Evolutionary conservation across 768 basidiomycete genomes (phyloP).

Genomic region (Leccinellum albellum): DNA sequence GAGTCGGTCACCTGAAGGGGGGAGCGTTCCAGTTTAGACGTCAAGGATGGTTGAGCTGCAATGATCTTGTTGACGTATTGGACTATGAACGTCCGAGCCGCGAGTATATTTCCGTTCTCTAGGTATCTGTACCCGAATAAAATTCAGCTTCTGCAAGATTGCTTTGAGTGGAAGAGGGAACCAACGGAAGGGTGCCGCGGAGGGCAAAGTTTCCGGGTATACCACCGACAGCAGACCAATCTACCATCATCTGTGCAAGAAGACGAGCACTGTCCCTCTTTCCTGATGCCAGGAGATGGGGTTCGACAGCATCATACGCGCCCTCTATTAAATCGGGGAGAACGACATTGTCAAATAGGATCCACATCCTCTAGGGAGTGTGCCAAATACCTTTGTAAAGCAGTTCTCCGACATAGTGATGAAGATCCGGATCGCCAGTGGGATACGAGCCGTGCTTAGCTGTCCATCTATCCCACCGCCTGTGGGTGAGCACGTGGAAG

Average conservation of each 20-base stretch:
- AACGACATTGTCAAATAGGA: slow-evolving; percentile 1
- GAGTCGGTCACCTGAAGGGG: slow-evolving; percentile 43
- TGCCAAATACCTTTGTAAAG: slow-evolving; percentile 67
- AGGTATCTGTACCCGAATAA: slow-evolving; percentile 51
- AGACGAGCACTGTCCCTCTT: slow-evolving; percentile 85
- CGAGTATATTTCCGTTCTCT: slow-evolving; percentile 85
- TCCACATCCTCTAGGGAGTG: background rate
- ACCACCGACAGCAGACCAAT: slow-evolving; percentile 62
- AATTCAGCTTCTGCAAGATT: slow-evolving; percentile 1
- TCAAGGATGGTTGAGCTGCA: slow-evolving; percentile 39
- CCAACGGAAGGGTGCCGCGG: slow-evolving; percentile 79
- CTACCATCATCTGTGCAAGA: slow-evolving; percentile 81
- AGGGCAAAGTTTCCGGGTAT: slow-evolving; percentile 74
- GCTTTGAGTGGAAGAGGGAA: slow-evolving; percentile 5
- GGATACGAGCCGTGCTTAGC: slow-evolving; percentile 74
- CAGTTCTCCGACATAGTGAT: slow-evolving; percentile 87
- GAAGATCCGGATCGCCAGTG: slow-evolving; percentile 83
- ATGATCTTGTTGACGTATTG: slow-evolving; percentile 68
- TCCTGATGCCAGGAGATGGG: slow-evolving; percentile 80
- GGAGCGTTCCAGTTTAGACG: slow-evolving; percentile 37
- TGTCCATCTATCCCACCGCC: slow-evolving; percentile 65
- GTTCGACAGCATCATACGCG: slow-evolving; percentile 69
- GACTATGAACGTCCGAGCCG: slow-evolving; percentile 88
- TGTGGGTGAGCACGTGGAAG: slow-evolving; percentile 14
- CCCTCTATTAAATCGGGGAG: slow-evolving; percentile 50